Base-by-base conservation (phyloP, 106 monocot species). In the Hemerocallis citrina region DNA sequence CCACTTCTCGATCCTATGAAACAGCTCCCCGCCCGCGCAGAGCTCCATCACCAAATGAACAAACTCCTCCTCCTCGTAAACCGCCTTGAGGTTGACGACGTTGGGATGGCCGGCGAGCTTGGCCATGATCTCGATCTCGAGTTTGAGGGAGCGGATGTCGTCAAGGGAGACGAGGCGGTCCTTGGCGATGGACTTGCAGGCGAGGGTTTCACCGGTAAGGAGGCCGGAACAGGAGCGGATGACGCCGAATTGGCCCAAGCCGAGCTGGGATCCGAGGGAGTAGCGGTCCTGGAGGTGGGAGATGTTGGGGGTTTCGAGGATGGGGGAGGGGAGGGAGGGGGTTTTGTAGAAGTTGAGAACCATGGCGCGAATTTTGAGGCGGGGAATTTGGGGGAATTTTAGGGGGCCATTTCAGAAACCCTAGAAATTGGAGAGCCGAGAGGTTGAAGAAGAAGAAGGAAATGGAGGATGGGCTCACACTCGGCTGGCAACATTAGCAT, bases 31-130 rank as follows among this genome's bases (percentile, higher is more conserved):
- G 1, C 89, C 94, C 4, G 85, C 85, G 49, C 94, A 94, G 3
- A 94, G 71, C 71, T 94, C 94, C 94, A 95, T 89, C 12, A 95
- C 81, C 24, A 95, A 60, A 49, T 95, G 95, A 16, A 95, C 82
- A 37, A 55, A 74, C 3, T 67, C 68, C 28, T 78, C 73, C 16
- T 95, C 95, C 73, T 95, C 95, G 40, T 86, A 95, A 9, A 89
- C 89, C 1, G 95, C 89, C 52, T 81, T 86, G 40, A 95, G 81
- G 29, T 72, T 83, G 4, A 95, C 95, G 6, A 89, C 81, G 55
- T 89, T 83, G 3, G 95, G 95, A 62, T 89, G 89, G 47, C 83
- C 89, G 6, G 95, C 78, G 52, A 95, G 80, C 48, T 70, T 72
- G 21, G 76, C 77, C 95, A 95, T 95, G 47, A 95, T 74, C 71